Percentiles rank a stretch among this genome's conserved stretches.
Evolutionary conservation across 108 stramenopile genomes (phyloP).

Genomic region (Fragilariopsis cylindrus): DNA sequence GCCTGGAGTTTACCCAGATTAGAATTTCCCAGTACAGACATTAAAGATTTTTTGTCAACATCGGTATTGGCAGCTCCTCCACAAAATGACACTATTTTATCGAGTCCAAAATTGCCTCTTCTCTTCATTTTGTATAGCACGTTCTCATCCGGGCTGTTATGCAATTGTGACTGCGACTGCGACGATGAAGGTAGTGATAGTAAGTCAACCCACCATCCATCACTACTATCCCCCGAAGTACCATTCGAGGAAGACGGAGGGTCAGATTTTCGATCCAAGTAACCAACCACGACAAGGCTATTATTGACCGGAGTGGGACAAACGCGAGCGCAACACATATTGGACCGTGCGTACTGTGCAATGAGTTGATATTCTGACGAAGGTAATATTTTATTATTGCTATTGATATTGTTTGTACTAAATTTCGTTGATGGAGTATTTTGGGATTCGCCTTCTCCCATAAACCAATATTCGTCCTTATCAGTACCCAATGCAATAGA

Average conservation of each 20-base stretch:
- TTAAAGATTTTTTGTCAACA: slow-evolving; percentile 17
- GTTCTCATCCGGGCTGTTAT: background rate
- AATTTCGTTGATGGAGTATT: background rate
- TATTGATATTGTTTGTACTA: slow-evolving; percentile 23
- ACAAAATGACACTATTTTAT: slow-evolving; percentile 29
- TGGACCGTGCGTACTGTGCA: slow-evolving; percentile 30
- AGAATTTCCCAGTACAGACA: slow-evolving; percentile 28
- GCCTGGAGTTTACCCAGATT: slow-evolving; percentile 42
- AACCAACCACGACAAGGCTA: slow-evolving; percentile 39
- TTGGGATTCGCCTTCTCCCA: slow-evolving; percentile 25
- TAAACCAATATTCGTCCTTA: slow-evolving; percentile 33
- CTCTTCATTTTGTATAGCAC: background rate
- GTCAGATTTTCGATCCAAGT: background rate
- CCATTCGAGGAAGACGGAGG: background rate
- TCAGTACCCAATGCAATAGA: background rate
- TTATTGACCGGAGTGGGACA: slow-evolving; percentile 36
- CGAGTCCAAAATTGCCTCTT: slow-evolving; percentile 21
- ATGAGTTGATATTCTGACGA: slow-evolving; percentile 30
- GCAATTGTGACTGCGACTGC: background rate
- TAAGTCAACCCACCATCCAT: slow-evolving; percentile 63
- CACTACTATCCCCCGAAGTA: background rate
- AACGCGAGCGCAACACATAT: slow-evolving; percentile 52
- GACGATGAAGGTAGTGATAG: slow-evolving; percentile 32
- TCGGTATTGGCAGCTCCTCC: slow-evolving; percentile 24
- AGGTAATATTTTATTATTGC: slow-evolving; percentile 8